Conservation (phyloP, 768 basidiomycete genomes). For the Auricularia sp. region DNA sequence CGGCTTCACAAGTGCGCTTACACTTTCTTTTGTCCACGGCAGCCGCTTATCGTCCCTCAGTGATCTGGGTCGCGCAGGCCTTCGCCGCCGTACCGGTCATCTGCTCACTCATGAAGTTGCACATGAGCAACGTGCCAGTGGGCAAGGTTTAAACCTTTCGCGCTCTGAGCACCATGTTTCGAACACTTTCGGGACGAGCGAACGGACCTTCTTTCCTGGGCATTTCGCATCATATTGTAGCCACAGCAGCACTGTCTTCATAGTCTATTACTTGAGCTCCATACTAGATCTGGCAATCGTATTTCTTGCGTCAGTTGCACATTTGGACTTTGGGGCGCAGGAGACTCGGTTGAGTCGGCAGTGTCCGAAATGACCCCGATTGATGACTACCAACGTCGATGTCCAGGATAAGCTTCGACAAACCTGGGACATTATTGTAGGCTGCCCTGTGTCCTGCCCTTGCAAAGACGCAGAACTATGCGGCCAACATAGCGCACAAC, state of each 20-base stretch:
- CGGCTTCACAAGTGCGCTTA: conserved; percentile 59
- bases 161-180: neutral
- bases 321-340: no score
- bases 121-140: conserved; percentile 27
- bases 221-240: neutral
- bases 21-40: neutral
- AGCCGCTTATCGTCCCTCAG: conserved; percentile 23
- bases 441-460: neutral
- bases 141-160: neutral
- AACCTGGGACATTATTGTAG: neutral
- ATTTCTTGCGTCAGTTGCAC: no score
- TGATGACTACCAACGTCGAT: neutral
- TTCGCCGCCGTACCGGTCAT: conserved; percentile 65
- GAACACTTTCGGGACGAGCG: neutral
- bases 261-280: no score
- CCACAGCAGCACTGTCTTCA: no score
- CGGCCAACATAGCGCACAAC: neutral
- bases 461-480: neutral
- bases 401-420: neutral
- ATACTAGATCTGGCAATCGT: no score
- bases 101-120: conserved; percentile 55
- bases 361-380: neutral
- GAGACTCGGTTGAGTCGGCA: no score
- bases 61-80: conserved; percentile 71
- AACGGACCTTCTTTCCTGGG: neutral